Percentiles rank a stretch among this genome's conserved stretches.
These are phyloP conservation scores for Cutaneotrichosporon cavernicola DNA, from an alignment of 1,284 basidiomycete species.

Conservation along the genomic window DNA sequence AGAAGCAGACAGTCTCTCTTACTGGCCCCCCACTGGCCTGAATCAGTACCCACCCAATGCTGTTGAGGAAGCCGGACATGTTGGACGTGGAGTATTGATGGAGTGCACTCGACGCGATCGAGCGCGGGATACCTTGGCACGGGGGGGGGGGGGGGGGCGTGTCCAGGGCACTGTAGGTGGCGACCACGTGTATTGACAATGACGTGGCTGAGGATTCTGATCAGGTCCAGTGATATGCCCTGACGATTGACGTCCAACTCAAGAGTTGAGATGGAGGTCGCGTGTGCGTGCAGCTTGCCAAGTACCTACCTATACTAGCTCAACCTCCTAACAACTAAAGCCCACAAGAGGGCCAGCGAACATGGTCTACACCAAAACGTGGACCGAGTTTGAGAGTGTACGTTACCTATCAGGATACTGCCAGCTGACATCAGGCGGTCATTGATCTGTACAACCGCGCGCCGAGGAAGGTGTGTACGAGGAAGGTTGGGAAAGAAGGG, in stretches of 20 bases:
- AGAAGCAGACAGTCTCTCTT: no score
- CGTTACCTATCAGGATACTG: constrained; percentile 8
- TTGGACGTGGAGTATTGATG: background rate
- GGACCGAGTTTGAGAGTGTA: constrained; percentile 54
- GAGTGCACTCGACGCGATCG: background rate
- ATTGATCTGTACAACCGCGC: constrained; percentile 74
- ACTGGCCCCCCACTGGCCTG: background rate
- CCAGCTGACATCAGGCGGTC: constrained; percentile 60
- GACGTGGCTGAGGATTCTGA: constrained; percentile 1
- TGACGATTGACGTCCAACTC: background rate
- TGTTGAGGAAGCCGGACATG: constrained; percentile 52
- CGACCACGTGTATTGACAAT: background rate
- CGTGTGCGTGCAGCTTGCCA: background rate
- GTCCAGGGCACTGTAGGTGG: background rate
- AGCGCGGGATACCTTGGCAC: background rate
- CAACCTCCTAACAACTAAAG: background rate
- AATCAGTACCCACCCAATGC: constrained; percentile 42
- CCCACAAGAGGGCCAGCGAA: background rate
- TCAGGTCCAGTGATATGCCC: background rate
- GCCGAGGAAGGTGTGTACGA: constrained; percentile 64
- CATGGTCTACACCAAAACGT: constrained; percentile 53
- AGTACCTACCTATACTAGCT: background rate
- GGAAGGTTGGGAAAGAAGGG: background rate
- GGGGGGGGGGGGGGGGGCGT: background rate
- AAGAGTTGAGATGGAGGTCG: background rate